Base-by-base conservation (phyloP, 768 basidiomycete species). In the Naganishia friedmannii region DNA sequence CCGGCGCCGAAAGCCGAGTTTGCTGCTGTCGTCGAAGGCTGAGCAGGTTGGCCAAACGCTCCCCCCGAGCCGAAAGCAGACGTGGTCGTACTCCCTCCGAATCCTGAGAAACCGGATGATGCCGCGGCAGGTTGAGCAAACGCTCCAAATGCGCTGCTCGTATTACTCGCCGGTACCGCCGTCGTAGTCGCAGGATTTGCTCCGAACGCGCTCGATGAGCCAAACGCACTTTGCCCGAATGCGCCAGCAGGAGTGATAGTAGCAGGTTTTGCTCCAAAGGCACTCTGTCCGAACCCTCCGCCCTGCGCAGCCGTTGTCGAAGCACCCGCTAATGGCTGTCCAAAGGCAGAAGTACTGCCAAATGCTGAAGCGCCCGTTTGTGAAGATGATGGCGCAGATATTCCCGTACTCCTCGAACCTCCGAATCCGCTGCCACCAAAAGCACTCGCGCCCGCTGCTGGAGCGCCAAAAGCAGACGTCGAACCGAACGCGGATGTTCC, bases 151-250 rank as follows among this genome's bases (percentile, higher is more conserved):
- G 65, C 32, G 23, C 46, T 53, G 7, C 45, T 29, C 0, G 46
- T 21, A 17, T 53, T 53, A 34, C 48, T 53, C n/a, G 65, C 65
- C n/a, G 46, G 48, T 37, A 37, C 34, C 3, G 46, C 51, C 21
- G 42, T 12, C 0, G 60, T 37, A 10, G 60, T 42, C 5, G 65
- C 65, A 34, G 65, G 65, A 31, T 9, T 32, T 21, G 48, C 46
- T 0, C 65, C 66, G 29, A 67, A 67, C 5, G 66, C 65, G 28
- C 46, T 34, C 12, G 51, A 37, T 8, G 66, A 55, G 31, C 66
- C 53, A 39, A 67, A 67, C 34, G 66, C 53, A 34, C 66, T 67
- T n/a, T 37, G 13, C 17, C 66, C 66, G 23, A 66, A 66, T 21
- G 56, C 58, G n/a, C 66, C 66, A 17, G 29, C 32, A 31, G n/a